Base-by-base conservation (phyloP, 2,329 filamentous ascomycete species). In the Fusarium lateritium region DNA sequence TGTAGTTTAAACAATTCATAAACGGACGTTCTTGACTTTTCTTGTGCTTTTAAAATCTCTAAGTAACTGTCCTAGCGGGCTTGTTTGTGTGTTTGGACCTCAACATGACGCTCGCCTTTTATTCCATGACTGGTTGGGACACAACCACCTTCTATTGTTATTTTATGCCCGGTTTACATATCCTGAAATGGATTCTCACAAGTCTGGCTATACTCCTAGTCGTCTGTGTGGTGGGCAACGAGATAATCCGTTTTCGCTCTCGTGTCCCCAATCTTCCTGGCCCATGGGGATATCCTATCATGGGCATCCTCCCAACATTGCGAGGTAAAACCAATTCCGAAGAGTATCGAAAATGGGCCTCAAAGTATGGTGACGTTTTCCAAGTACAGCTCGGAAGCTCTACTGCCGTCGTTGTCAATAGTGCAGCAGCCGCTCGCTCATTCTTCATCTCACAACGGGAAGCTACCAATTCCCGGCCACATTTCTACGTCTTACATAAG, bases 371-470 rank as follows among this genome's bases (percentile, higher is more conserved):
- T 7, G 42, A 44, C 17, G 42, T 44, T 9, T 44, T 44, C 22
- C 42, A 44, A 44, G 42, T 44, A 6, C 42, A 44, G 42, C 42
- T 44, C 21, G 42, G 42, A 24, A 44, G 15, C 42, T 44, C 42
- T 6, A 44, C 42, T 2, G 40, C 42, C 21, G 42, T 44, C 42
- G 13, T 44, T 24, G 22, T 44, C 22, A 28, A 44, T 13, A 44
- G 42, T 9, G 42, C 17, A 17, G 19, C 22, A 10, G 42, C 42
- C 8, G 42, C 42, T 24, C 42, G 42, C 22, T 44, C 42, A n/a
- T 28, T 44, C 34, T 36, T 36, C 34, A 36, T 36, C 34, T 36
- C 34, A 36, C 34, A 36, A 17, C 34, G 15, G 9, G 34, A 36
- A 15, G 34, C 34, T 36, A 17, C 34, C 34, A 36, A 36, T 15